Conservation (phyloP, 139 green algal genomes). For the Asterochloris erici region DNA sequence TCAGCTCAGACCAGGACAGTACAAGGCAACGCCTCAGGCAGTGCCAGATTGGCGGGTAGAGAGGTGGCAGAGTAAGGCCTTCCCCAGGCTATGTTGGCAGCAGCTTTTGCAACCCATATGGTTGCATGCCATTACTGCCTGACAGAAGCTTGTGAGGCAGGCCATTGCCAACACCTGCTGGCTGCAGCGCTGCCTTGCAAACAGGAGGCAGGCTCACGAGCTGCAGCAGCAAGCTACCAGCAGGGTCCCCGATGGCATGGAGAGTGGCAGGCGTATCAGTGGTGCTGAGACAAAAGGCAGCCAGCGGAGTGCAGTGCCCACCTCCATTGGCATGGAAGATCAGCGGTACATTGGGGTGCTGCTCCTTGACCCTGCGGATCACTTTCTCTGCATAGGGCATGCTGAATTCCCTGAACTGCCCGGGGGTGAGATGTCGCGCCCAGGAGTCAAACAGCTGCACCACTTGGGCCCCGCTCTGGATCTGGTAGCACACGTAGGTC, state of each 20-base stretch:
- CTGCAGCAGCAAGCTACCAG: background rate
- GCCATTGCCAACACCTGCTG: too few relatives aligned
- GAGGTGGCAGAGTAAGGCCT: too few relatives aligned
- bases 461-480: constrained; percentile 86
- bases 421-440: constrained; percentile 89
- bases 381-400: constrained; percentile 91
- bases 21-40: too few relatives aligned
- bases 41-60: too few relatives aligned
- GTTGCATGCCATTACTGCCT: too few relatives aligned
- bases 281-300: background rate
- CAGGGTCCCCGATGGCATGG: background rate
- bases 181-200: background rate
- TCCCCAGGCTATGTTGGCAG: too few relatives aligned
- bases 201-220: background rate
- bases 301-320: constrained; percentile 5
- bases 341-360: constrained; percentile 83
- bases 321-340: constrained; percentile 98
- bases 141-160: too few relatives aligned
- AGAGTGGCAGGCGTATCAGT: too few relatives aligned
- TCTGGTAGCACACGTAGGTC: constrained; percentile 90
- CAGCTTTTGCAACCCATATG: too few relatives aligned
- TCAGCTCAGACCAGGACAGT: too few relatives aligned
- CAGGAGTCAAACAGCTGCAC: constrained; percentile 98
- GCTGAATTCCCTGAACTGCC: constrained; percentile 91
- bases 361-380: constrained; percentile 56